These are phyloP conservation scores for Psophocarpus tetragonolobus DNA, from an alignment of 306 rosid species.

Conservation along the genomic window DNA sequence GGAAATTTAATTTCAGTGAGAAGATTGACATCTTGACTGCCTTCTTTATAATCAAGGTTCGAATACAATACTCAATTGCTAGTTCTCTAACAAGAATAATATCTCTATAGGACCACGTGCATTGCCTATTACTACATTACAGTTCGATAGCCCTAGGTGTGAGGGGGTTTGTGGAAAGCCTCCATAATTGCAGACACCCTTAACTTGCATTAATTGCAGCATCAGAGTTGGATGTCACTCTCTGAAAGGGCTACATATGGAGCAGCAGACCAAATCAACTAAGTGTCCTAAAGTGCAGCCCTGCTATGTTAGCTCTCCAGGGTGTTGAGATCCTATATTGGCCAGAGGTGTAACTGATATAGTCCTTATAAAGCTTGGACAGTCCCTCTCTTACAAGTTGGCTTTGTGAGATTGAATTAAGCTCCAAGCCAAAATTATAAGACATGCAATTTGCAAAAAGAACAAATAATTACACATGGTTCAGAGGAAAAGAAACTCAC, in stretches of 20 bases:
- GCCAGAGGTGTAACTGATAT: neutral
- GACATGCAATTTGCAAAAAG: neutral
- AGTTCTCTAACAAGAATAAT: too few species aligned
- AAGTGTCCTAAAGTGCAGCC: neutral
- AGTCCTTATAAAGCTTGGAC: neutral
- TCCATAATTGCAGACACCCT: neutral
- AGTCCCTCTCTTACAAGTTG: neutral
- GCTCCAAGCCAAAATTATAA: neutral
- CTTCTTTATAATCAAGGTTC: neutral
- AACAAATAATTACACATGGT: neutral
- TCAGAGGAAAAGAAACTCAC: constrained; percentile 55
- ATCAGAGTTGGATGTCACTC: neutral
- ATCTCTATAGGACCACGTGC: too few species aligned
- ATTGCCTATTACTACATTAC: too few species aligned
- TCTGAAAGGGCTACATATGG: neutral
- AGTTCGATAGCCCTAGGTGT: too few species aligned
- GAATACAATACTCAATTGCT: neutral
- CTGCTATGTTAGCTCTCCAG: neutral
- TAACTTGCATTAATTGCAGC: neutral
- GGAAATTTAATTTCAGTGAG: neutral
- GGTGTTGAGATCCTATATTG: neutral
- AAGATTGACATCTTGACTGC: neutral
- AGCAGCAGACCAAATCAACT: neutral
- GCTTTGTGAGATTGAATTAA: neutral
- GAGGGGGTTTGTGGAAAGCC: too few species aligned